Conservation (phyloP, 2,329 filamentous ascomycete species). For the Aspergillus alliaceus region DNA sequence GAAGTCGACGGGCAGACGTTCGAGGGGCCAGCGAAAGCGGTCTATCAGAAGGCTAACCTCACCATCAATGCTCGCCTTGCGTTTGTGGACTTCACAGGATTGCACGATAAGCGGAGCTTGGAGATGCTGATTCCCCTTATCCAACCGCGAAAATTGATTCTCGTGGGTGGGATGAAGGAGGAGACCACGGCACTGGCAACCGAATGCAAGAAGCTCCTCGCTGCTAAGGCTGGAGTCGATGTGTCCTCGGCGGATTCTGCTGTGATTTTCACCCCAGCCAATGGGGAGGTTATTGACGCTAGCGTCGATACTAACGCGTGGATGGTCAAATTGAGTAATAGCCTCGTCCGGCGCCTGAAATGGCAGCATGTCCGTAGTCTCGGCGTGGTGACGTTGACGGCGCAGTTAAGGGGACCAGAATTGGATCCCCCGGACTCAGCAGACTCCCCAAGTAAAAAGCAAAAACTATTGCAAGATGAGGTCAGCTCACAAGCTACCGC, state of each 20-base stretch:
- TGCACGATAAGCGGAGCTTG: constrained; percentile 90
- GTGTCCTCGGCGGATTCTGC: constrained; percentile 51
- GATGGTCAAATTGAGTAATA: constrained; percentile 85
- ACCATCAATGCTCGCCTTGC: constrained; percentile 73
- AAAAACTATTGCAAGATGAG: constrained; percentile 51
- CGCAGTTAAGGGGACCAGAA: constrained; percentile 59
- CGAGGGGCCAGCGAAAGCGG: constrained; percentile 73
- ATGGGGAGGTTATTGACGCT: constrained; percentile 77
- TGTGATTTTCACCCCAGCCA: constrained; percentile 77
- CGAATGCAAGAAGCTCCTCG: constrained; percentile 71
- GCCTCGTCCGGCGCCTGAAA: constrained; percentile 79
- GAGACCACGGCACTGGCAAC: constrained; percentile 78
- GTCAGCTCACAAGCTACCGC: constrained; percentile 29
- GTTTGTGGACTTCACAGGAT: constrained; percentile 85
- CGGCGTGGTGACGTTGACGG: constrained; percentile 90
- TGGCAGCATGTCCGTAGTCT: constrained; percentile 94
- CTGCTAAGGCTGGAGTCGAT: constrained; percentile 39
- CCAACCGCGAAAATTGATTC: constrained; percentile 87
- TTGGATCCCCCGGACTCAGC: constrained; percentile 25
- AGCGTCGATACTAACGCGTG: constrained; percentile 98
- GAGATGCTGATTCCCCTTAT: constrained; percentile 95
- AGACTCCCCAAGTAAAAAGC: constrained; percentile 51
- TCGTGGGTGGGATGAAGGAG: constrained; percentile 76
- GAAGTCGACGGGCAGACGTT: constrained; percentile 52
- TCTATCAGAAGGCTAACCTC: constrained; percentile 64